Percentiles rank a stretch among this genome's conserved stretches.
phyloP scores from a whole-genome alignment of 306 rosid species.

The Prinsepia uniflora region DNA sequence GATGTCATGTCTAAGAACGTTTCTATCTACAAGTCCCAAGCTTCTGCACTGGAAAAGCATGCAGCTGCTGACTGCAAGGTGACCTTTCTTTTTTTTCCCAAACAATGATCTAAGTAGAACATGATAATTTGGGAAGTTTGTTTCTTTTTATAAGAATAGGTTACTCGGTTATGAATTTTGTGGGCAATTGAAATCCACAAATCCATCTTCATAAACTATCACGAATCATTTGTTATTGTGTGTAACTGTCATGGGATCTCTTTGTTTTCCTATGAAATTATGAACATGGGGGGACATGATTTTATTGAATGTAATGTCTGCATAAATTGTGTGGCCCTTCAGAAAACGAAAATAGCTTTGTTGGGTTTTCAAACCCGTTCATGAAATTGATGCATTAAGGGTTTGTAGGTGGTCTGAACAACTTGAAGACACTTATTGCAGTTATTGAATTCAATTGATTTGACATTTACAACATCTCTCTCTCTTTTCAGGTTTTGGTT shows the following conservation, averaged over 20 bases:
- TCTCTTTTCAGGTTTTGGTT: constrained; percentile 76
- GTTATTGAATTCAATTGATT: constrained; percentile 3
- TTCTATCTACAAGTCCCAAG: constrained; percentile 91
- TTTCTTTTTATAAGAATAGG: neutral
- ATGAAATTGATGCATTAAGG: neutral
- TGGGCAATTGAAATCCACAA: neutral
- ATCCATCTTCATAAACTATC: neutral
- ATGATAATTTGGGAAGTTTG: neutral
- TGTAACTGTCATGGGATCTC: neutral
- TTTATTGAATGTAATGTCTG: neutral
- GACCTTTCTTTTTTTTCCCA: neutral
- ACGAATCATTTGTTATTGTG: neutral
- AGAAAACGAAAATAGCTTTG: neutral
- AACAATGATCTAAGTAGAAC: neutral
- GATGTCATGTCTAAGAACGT: constrained; percentile 96
- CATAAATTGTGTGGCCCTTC: neutral
- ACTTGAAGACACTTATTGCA: neutral
- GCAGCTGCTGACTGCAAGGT: constrained; percentile 98
- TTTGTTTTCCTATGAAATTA: neutral
- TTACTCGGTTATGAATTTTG: neutral
- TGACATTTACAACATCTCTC: neutral
- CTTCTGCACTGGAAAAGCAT: constrained; percentile 90
- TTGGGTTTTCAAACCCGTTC: neutral
- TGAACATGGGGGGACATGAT: neutral
- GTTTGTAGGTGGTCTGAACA: neutral